Percentiles rank a stretch among this genome's conserved stretches.
These are phyloP conservation scores for Apiospora koreana DNA, from an alignment of 2,329 filamentous ascomycete genomes.

Conservation along the genomic window DNA sequence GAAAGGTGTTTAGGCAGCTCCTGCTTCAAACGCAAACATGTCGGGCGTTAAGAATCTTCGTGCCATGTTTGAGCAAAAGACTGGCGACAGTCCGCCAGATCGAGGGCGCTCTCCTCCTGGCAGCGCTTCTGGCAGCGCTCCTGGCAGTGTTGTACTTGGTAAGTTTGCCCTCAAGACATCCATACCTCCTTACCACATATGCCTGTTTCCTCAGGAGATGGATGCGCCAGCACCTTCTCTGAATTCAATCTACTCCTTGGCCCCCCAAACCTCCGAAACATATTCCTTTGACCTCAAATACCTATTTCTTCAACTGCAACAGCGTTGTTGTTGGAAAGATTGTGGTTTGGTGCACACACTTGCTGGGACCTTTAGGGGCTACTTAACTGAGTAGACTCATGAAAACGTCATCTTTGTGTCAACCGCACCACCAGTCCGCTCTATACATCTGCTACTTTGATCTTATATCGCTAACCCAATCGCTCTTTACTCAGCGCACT, in stretches of 20 bases:
- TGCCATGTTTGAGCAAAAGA: conserved; percentile 79
- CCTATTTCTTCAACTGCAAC: not conserved
- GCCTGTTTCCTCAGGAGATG: not conserved
- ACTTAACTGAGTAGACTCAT: not conserved
- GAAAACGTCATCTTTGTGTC: not conserved
- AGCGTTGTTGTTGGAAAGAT: not conserved
- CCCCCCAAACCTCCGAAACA: conserved; percentile 8
- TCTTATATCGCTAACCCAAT: conserved; percentile 28
- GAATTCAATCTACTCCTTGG: not conserved
- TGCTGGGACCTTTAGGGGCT: not conserved
- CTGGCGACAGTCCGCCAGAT: conserved; percentile 62
- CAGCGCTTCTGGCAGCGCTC: conserved; percentile 36
- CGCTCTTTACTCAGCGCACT: conserved; percentile 34
- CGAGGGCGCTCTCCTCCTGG: conserved; percentile 64
- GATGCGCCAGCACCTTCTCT: not conserved
- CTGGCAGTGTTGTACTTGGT: conserved; percentile 31
- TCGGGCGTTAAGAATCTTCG: conserved; percentile 74
- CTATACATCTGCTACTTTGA: not conserved
- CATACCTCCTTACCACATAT: conserved; percentile 13
- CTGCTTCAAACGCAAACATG: conserved; percentile 42
- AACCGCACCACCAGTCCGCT: not conserved
- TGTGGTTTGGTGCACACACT: not conserved
- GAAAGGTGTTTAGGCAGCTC: conserved; percentile 2
- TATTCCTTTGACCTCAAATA: not conserved
- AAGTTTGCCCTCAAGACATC: conserved; percentile 28